A percentile compares a stretch with the other conserved stretches of the same genome.
phyloP scores from a whole-genome alignment of 208 protist genomes.

The Endotrypanum monterogeii region DNA sequence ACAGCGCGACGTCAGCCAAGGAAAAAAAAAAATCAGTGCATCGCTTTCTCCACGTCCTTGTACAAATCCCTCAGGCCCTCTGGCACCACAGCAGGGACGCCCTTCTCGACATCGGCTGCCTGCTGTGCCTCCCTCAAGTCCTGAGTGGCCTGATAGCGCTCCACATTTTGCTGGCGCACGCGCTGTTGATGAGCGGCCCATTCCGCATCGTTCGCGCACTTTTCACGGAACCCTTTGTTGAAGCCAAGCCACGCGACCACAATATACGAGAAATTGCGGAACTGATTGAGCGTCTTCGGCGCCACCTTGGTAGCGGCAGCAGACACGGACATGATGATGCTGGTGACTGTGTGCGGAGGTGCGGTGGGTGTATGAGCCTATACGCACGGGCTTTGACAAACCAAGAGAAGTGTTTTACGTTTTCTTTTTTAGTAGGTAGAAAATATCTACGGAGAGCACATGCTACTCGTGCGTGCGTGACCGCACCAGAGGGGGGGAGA shows the following conservation, averaged over 20 bases:
- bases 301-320: conserved; percentile 67
- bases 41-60: conserved; percentile 66
- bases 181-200: conserved; percentile 76
- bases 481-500: not conserved
- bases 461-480: not conserved
- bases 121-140: conserved; percentile 34
- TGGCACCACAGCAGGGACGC: conserved; percentile 60
- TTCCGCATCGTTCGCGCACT: conserved; percentile 76
- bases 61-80: conserved; percentile 71
- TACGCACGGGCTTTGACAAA: not conserved
- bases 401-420: not conserved
- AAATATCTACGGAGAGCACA: not conserved
- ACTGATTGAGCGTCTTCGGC: conserved; percentile 88
- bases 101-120: conserved; percentile 21
- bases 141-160: conserved; percentile 56
- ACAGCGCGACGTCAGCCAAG: not conserved
- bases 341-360: not conserved
- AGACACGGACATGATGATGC: conserved; percentile 25
- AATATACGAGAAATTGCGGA: conserved; percentile 87
- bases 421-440: no score
- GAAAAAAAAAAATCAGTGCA: conserved; percentile 34
- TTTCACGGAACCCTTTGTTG: conserved; percentile 78
- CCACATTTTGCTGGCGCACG: conserved; percentile 65
- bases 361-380: not conserved
- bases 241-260: conserved; percentile 79